phyloP scores from a whole-genome alignment of 176 grass and related monocot species.

The Oryza meyeriana region DNA sequence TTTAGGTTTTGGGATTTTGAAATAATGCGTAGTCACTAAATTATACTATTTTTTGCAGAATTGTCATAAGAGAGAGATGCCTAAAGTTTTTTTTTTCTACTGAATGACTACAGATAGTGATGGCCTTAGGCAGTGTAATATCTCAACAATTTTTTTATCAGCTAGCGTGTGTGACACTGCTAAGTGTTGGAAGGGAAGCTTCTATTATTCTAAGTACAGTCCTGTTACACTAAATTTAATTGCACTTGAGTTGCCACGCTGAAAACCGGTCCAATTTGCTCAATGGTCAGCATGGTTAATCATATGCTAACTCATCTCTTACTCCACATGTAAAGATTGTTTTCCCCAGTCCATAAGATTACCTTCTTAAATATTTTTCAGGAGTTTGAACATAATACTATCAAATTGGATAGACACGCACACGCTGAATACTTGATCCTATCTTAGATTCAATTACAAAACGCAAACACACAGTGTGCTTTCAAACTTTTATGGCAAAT shows the following conservation, averaged over 20 bases:
- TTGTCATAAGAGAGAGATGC: conserved; percentile 9
- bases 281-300: conserved; percentile 21
- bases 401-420: neutral
- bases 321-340: conserved; percentile 21
- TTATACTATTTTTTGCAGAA: neutral
- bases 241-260: conserved; percentile 40
- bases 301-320: neutral
- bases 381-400: conserved; percentile 15
- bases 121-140: neutral
- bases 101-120: conserved; percentile 30
- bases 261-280: conserved; percentile 41
- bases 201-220: conserved; percentile 24
- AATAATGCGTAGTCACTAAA: neutral
- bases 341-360: conserved; percentile 32
- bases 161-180: conserved; percentile 37
- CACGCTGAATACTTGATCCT: neutral
- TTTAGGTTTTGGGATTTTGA: conserved; percentile 19
- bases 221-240: conserved; percentile 35
- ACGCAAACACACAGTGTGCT: neutral
- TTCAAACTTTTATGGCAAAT: neutral
- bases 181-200: conserved; percentile 25
- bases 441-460: neutral
- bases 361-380: conserved; percentile 22
- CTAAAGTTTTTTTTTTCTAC: neutral
- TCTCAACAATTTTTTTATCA: conserved; percentile 12